Evolutionary conservation across 208 protist genomes (phyloP).

Genomic region (Trichomonas vaginalis): DNA sequence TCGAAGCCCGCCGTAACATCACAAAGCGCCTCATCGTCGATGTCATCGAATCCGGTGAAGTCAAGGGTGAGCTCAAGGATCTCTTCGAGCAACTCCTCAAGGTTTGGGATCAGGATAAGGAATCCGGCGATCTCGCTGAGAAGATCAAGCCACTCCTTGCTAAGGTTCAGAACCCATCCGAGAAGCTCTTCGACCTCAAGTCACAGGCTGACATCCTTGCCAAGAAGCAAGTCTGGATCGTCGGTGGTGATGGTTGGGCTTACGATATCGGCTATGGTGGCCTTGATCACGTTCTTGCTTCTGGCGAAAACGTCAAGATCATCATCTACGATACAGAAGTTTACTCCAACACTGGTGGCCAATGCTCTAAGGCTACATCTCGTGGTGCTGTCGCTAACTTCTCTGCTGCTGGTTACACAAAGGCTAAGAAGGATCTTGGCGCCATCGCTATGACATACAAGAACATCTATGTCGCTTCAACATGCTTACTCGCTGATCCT

Average conservation of each 20-base stretch:
- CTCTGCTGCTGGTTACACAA: too few relatives aligned
- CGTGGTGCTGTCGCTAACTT: too few relatives aligned
- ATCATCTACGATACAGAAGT: too few relatives aligned
- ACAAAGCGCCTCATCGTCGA: neutral
- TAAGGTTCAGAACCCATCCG: neutral
- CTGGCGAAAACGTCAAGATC: conserved; percentile 46
- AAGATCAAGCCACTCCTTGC: neutral
- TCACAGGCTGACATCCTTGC: neutral
- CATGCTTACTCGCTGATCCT: conserved; percentile 35
- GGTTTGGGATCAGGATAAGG: neutral
- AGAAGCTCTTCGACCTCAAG: neutral
- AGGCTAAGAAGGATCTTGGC: conserved; percentile 44
- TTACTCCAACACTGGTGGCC: too few relatives aligned
- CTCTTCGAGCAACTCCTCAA: neutral
- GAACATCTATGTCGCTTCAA: neutral
- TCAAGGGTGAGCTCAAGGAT: neutral
- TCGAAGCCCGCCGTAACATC: neutral
- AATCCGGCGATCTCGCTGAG: neutral
- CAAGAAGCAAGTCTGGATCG: conserved; percentile 35
- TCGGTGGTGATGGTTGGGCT: conserved; percentile 47
- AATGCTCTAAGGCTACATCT: too few relatives aligned
- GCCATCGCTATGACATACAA: too few relatives aligned
- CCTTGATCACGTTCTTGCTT: conserved; percentile 47
- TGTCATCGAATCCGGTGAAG: neutral
- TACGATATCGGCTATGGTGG: conserved; percentile 41